These are phyloP conservation scores for Zopfochytrium polystomum DNA, from an alignment of 371 early-diverging fungal genomes.

Conservation along the genomic window DNA sequence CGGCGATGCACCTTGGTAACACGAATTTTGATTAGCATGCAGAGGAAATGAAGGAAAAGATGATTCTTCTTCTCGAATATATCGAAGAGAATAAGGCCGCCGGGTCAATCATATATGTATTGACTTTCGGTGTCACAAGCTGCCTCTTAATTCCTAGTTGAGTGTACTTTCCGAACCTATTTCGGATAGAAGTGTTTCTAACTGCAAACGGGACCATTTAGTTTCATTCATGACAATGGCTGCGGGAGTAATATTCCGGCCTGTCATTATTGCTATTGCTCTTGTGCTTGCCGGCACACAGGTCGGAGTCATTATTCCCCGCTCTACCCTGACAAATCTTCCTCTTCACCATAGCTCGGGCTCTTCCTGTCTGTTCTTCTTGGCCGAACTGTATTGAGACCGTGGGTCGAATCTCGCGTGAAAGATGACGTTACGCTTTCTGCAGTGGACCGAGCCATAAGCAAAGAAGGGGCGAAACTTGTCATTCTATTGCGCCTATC, in stretches of 20 bases:
- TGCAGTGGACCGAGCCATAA: not conserved
- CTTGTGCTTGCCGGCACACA: constrained; percentile 34
- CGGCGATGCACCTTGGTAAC: too few species aligned
- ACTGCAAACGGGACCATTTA: not conserved
- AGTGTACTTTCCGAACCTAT: not conserved
- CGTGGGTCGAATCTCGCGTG: constrained; percentile 25
- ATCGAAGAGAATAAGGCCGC: constrained; percentile 25
- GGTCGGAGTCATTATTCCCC: constrained; percentile 2
- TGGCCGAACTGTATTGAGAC: constrained; percentile 33
- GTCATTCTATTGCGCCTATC: constrained; percentile 30
- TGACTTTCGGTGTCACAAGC: constrained; percentile 19
- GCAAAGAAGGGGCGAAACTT: not conserved
- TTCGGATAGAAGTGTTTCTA: not conserved
- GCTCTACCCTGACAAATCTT: not conserved
- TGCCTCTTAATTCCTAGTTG: constrained; percentile 28
- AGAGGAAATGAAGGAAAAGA: constrained; percentile 10
- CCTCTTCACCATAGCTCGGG: constrained; percentile 16
- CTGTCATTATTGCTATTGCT: constrained; percentile 17
- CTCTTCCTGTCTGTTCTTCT: constrained; percentile 25
- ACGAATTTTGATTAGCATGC: too few species aligned
- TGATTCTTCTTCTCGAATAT: constrained; percentile 15
- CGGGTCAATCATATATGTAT: constrained; percentile 22
- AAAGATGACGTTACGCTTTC: not conserved
- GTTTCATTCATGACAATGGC: constrained; percentile 26
- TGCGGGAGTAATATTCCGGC: constrained; percentile 38